Evolutionary conservation across 192 early-diverging fungal genomes (phyloP).

Genomic region (Coemansia sp.): DNA sequence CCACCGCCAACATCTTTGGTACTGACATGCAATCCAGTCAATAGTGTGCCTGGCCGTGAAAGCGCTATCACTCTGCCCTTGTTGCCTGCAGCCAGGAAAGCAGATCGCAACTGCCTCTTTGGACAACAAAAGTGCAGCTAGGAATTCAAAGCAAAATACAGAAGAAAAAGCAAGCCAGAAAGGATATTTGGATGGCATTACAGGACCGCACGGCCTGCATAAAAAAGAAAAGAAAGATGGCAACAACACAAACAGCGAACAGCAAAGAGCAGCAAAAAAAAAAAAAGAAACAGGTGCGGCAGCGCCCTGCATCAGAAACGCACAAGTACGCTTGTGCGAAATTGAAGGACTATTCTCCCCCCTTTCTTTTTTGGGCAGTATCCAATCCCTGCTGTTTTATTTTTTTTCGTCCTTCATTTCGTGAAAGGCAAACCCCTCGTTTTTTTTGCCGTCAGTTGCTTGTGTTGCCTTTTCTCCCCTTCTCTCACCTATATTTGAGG

Average conservation of each 20-base stretch:
- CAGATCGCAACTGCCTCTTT: not conserved
- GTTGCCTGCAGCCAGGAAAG: not conserved
- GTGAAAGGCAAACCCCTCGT: too few species aligned
- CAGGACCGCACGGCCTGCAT: too few species aligned
- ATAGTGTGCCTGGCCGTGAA: not conserved
- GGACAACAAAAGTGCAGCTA: not conserved
- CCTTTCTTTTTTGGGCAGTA: not conserved
- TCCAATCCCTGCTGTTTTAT: not conserved
- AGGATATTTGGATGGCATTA: not conserved
- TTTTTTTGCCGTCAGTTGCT: too few species aligned
- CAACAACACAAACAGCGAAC: not conserved
- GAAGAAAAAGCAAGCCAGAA: not conserved
- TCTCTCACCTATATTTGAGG: not conserved
- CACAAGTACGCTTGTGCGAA: not conserved
- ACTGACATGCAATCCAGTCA: not conserved
- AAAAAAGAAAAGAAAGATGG: too few species aligned
- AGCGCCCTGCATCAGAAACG: slow-evolving; percentile 1
- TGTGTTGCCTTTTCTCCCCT: not conserved
- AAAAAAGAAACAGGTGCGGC: not conserved
- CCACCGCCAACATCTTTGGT: too few species aligned
- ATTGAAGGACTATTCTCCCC: not conserved
- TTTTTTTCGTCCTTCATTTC: not conserved
- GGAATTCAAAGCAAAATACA: not conserved
- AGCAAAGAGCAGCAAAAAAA: not conserved
- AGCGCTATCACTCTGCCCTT: not conserved